phyloP scores from a whole-genome alignment of 225 moss, liverwort and hornwort genomes.

The Thuidium tamariscinum region DNA sequence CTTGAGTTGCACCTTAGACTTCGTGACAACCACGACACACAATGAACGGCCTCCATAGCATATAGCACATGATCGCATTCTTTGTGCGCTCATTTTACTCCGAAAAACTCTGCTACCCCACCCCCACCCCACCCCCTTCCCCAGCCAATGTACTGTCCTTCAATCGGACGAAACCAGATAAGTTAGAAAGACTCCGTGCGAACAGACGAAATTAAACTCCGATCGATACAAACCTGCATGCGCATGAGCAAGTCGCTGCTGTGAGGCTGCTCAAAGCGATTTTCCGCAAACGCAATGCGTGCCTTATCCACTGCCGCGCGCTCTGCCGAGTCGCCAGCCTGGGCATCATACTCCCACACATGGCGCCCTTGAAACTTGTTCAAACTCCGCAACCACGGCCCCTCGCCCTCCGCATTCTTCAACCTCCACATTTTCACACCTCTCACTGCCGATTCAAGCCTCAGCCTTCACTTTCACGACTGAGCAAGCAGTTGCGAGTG shows the following conservation, averaged over 20 bases:
- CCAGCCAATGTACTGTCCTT: background rate
- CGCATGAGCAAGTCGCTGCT: constrained; percentile 87
- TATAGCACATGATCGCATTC: background rate
- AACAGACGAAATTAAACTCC: background rate
- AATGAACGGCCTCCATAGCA: background rate
- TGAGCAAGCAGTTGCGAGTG: background rate
- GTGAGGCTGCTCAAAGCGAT: constrained; percentile 59
- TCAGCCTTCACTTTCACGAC: background rate
- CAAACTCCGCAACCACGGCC: constrained; percentile 53
- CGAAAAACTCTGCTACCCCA: background rate
- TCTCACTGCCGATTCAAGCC: background rate
- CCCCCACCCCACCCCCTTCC: too few relatives aligned
- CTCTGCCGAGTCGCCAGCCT: constrained; percentile 41
- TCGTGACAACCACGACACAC: background rate
- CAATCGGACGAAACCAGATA: background rate
- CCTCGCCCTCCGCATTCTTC: constrained; percentile 56
- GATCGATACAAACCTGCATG: constrained; percentile 35
- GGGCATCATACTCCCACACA: constrained; percentile 74
- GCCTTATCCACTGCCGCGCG: constrained; percentile 56
- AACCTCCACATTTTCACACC: constrained; percentile 60
- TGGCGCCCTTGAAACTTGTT: constrained; percentile 59
- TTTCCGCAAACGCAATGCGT: constrained; percentile 30
- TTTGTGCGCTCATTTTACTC: background rate
- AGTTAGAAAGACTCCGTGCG: background rate
- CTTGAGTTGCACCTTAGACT: background rate